Evolutionary conservation across 1,284 basidiomycete genomes (phyloP).

Genomic region (Heterobasidion parviporum): DNA sequence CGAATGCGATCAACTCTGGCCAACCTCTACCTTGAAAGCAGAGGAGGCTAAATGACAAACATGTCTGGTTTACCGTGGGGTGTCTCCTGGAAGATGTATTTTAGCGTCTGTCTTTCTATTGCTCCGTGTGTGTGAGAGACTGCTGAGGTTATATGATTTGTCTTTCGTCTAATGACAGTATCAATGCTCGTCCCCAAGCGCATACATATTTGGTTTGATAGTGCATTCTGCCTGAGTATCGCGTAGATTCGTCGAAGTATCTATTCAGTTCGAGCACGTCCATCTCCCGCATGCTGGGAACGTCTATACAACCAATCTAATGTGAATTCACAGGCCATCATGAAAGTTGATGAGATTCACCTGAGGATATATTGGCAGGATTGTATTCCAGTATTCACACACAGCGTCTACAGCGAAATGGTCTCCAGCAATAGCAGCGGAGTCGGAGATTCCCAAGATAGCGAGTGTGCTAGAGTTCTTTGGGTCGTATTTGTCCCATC

Average conservation of each 20-base stretch:
- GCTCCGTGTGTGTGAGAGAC: no score
- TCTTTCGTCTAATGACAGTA: no score
- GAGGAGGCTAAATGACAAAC: no score
- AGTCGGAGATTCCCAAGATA: background rate
- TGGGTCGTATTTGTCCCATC: background rate
- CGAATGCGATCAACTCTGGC: constrained; percentile 63
- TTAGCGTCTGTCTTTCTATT: no score
- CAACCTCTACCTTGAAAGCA: constrained; percentile 43
- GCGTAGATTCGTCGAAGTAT: background rate
- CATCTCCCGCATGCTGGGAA: background rate
- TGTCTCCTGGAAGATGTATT: no score
- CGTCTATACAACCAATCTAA: background rate
- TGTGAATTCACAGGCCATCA: background rate
- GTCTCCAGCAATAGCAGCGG: background rate
- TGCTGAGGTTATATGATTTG: no score
- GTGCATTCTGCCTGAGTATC: background rate
- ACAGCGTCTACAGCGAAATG: background rate
- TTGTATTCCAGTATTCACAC: background rate
- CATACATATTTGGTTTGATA: background rate
- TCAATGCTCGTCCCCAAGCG: no score
- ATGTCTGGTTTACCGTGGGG: no score
- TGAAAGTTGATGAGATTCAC: background rate
- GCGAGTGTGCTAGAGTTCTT: background rate
- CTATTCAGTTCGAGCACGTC: background rate
- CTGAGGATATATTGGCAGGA: background rate